Conservation (phyloP, 2,329 filamentous ascomycete genomes). For the Talaromyces sp. region DNA sequence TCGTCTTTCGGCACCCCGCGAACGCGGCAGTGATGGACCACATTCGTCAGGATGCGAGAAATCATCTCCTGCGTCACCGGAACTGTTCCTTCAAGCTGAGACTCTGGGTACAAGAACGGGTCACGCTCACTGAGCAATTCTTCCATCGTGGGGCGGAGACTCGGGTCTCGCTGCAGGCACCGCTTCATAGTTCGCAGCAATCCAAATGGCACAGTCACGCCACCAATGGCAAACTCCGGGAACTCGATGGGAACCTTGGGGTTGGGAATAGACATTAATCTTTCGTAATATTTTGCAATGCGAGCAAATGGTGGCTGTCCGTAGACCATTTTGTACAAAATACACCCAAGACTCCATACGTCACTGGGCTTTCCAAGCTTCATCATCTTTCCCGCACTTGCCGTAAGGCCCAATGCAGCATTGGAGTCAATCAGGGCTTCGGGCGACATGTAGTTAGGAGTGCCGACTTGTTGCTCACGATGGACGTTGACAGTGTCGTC, state of each 20-base stretch:
- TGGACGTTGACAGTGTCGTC: slow-evolving; percentile 97
- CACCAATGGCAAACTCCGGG: slow-evolving; percentile 41
- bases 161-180: slow-evolving; percentile 56
- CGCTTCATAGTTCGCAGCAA: slow-evolving; percentile 52
- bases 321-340: slow-evolving; percentile 97
- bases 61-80: slow-evolving; percentile 55
- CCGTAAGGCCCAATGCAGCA: slow-evolving; percentile 48
- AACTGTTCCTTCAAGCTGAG: slow-evolving; percentile 39
- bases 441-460: slow-evolving; percentile 97
- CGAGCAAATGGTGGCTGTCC: slow-evolving; percentile 94
- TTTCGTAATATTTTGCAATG: slow-evolving; percentile 78
- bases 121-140: slow-evolving; percentile 54
- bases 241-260: slow-evolving; percentile 45
- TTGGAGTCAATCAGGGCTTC: slow-evolving; percentile 89
- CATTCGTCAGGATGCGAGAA: slow-evolving; percentile 54
- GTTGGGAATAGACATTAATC: slow-evolving; percentile 58
- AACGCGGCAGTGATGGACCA: slow-evolving; percentile 55
- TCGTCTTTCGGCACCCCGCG: slow-evolving; percentile 53
- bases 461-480: slow-evolving; percentile 89
- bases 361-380: slow-evolving; percentile 94
- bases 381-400: slow-evolving; percentile 66
- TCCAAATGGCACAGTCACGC: slow-evolving; percentile 49
- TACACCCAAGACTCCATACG: slow-evolving; percentile 93
- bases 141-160: slow-evolving; percentile 51
- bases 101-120: slow-evolving; percentile 55